Percentiles rank a stretch among this genome's conserved stretches.
Conservation (phyloP, 2,329 filamentous ascomycete genomes). For the Pseudogymnoascus sp. region DNA sequence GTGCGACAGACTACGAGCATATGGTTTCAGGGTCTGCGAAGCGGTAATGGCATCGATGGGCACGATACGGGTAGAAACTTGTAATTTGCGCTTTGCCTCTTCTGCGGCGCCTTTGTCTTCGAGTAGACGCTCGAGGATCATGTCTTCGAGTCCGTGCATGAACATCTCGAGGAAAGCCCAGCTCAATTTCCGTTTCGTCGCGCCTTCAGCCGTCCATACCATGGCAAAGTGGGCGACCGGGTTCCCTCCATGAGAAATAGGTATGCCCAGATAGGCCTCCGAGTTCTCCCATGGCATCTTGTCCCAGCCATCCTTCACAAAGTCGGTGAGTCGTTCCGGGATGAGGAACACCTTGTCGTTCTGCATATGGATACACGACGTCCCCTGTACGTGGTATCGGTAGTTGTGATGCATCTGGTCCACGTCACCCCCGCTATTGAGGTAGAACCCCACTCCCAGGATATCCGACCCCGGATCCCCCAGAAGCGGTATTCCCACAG, state of each 20-base stretch:
- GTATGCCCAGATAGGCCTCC: slow-evolving; percentile 59
- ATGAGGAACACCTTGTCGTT: slow-evolving; percentile 64
- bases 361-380: slow-evolving; percentile 60
- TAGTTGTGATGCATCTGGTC: slow-evolving; percentile 48
- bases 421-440: slow-evolving; percentile 48
- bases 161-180: slow-evolving; percentile 63
- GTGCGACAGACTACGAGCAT: slow-evolving; percentile 63
- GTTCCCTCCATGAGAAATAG: slow-evolving; percentile 55
- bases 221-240: slow-evolving; percentile 64
- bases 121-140: slow-evolving; percentile 50
- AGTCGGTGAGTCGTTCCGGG: slow-evolving; percentile 49
- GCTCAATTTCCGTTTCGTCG: slow-evolving; percentile 43
- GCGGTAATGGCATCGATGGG: slow-evolving; percentile 47
- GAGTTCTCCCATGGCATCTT: slow-evolving; percentile 46
- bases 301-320: slow-evolving; percentile 53
- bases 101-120: slow-evolving; percentile 40
- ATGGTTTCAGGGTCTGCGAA: slow-evolving; percentile 59
- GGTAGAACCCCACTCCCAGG: slow-evolving; percentile 57
- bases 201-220: slow-evolving; percentile 59
- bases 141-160: slow-evolving; percentile 58
- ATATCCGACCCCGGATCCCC: slow-evolving; percentile 53
- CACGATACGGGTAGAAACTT: slow-evolving; percentile 34
- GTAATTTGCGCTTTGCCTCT: slow-evolving; percentile 23
- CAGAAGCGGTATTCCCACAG: slow-evolving; percentile 51
- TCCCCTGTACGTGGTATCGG: slow-evolving; percentile 52